A percentile compares a stretch with the other conserved stretches of the same genome.
These are phyloP conservation scores for Phytophthora capsici DNA, from an alignment of 352 stramenopile species.

Conservation along the genomic window DNA sequence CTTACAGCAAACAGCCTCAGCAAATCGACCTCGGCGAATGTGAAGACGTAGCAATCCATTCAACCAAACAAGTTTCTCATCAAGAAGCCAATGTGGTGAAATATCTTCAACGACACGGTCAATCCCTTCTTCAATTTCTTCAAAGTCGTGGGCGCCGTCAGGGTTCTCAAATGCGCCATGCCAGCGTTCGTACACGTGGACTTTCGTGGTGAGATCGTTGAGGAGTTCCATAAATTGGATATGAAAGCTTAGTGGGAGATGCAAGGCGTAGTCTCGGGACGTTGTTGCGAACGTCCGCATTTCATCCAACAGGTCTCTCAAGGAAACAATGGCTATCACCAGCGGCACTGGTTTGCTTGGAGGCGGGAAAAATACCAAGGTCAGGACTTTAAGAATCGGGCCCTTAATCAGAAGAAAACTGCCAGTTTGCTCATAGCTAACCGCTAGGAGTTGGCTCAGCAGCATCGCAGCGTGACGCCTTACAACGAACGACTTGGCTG, in stretches of 20 bases:
- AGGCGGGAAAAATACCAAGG: conserved; percentile 48
- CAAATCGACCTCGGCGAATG: conserved; percentile 42
- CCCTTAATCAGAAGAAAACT: conserved; percentile 64
- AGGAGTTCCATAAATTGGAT: conserved; percentile 56
- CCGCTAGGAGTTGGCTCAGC: conserved; percentile 50
- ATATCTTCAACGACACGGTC: conserved; percentile 55
- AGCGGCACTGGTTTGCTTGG: not conserved
- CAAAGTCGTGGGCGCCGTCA: conserved; percentile 41
- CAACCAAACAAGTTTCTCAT: conserved; percentile 69
- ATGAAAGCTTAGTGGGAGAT: conserved; percentile 42
- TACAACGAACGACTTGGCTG: conserved; percentile 35
- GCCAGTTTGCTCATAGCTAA: conserved; percentile 70
- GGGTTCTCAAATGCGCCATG: conserved; percentile 37
- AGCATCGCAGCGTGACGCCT: conserved; percentile 47
- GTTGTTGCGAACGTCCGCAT: conserved; percentile 47
- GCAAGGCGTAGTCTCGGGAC: conserved; percentile 13
- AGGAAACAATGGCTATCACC: conserved; percentile 26
- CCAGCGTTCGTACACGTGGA: conserved; percentile 70
- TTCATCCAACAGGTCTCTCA: conserved; percentile 61
- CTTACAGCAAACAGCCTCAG: conserved; percentile 71
- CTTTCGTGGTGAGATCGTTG: conserved; percentile 57
- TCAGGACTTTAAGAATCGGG: conserved; percentile 57
- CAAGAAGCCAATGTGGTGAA: conserved; percentile 59
- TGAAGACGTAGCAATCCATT: conserved; percentile 68
- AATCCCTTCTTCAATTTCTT: conserved; percentile 75